These are phyloP conservation scores for Platanthera guangdongensis DNA, from an alignment of 106 monocot species.

Conservation along the genomic window DNA sequence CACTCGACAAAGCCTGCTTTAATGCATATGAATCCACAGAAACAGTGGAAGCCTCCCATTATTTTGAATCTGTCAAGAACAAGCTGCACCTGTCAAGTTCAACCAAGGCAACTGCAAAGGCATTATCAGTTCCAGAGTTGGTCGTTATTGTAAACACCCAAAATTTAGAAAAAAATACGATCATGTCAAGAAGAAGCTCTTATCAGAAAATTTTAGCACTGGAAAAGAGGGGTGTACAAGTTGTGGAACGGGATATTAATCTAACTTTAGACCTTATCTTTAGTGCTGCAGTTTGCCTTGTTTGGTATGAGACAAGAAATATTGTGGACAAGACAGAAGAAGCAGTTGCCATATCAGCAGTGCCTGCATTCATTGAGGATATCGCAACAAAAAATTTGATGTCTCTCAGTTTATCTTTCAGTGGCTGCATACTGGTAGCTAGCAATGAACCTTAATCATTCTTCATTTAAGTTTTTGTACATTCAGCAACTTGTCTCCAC, in stretches of 20 bases:
- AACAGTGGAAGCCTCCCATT: slow-evolving; percentile 14
- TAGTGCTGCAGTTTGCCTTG: slow-evolving; percentile 65
- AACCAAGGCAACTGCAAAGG: slow-evolving; percentile 11
- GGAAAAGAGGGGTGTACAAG: slow-evolving; percentile 74
- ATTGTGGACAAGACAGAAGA: slow-evolving; percentile 15
- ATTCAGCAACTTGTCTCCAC: not conserved
- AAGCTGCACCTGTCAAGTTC: slow-evolving; percentile 15
- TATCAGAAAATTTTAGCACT: slow-evolving; percentile 78
- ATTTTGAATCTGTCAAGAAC: slow-evolving; percentile 20
- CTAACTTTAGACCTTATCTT: slow-evolving; percentile 86
- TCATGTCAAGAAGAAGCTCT: slow-evolving; percentile 82
- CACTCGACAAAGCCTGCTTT: slow-evolving; percentile 27
- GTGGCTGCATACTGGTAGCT: slow-evolving; percentile 79
- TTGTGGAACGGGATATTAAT: slow-evolving; percentile 77
- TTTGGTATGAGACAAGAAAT: slow-evolving; percentile 68
- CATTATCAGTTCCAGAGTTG: slow-evolving; percentile 24
- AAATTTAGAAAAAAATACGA: slow-evolving; percentile 61
- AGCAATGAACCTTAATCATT: not conserved
- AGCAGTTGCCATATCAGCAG: slow-evolving; percentile 22
- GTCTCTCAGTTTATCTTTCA: slow-evolving; percentile 83
- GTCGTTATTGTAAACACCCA: slow-evolving; percentile 80
- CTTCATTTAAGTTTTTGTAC: slow-evolving; percentile 1
- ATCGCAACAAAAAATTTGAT: slow-evolving; percentile 83
- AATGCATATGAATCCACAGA: slow-evolving; percentile 39
- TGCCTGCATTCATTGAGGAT: slow-evolving; percentile 58